Evolutionary conservation across 176 grass and related monocot species (phyloP), one percentile per base, ranked within the genome.

Genomic region (Oryza rufipogon): DNA sequence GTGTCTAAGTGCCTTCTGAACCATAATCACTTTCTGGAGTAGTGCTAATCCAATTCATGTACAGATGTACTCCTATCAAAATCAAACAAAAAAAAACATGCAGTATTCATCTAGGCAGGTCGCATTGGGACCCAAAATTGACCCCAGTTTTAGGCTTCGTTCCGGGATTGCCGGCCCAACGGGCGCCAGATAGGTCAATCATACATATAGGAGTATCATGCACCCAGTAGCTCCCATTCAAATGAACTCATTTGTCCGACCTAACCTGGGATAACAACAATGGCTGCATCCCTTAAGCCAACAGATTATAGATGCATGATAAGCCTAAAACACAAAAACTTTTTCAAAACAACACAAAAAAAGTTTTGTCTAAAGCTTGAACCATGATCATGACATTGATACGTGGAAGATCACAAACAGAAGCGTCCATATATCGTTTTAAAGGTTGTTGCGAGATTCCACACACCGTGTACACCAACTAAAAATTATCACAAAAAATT

Each of bases 61-160:
- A 7, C 25, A 41, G 7, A 8, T 56, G 1, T 16, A 38, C 36
- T 6, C 36, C 36, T 19, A 19, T 56, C 16, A 56, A 56, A 4
- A 49, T 49, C 11, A 49, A 49, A 14, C 11, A 36, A 48, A 48
- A 49, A 44, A 44, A 44, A 44, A 44, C 9, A 44, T 44, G 42
- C 11, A 20, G 52, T 20, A 56, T 1, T 58, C 20, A 26, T 58
- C 20, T 41, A 16, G 7, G 9, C 68, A 63, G n/a, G 80, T 46
- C 28, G 70, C 80, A n/a, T 74, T 14, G 16, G 54, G 16, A 28
- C 38, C 38, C 9, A 83, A 74, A 33, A 69, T 46, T 82, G 68
- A 64, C 80, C 80, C 54, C 52, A 64, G 80, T 74, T 83, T 83
- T 56, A 49, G 70, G 70, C 70, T 64, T 73, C 4, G 26, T 65